Evolutionary conservation across 2,329 filamentous ascomycete species (phyloP).

Genomic region (Claviceps sp.): DNA sequence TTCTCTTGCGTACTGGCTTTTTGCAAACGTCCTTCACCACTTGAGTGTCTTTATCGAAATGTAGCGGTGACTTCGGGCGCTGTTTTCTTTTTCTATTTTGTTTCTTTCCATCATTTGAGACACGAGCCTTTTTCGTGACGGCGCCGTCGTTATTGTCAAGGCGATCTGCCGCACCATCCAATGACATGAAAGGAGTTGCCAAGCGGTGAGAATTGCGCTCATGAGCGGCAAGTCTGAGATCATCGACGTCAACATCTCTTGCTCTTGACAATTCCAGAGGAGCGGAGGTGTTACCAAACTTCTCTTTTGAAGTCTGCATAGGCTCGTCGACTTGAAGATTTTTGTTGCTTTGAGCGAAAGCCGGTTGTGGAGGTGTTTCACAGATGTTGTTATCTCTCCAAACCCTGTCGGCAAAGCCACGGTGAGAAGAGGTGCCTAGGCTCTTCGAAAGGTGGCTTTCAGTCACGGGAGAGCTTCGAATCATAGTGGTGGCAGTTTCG

Average conservation of each 20-base stretch:
- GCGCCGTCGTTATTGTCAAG: background rate
- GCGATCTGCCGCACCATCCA: background rate
- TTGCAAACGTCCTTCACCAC: slow-evolving; percentile 9
- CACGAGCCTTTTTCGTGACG: background rate
- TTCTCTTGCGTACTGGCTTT: slow-evolving; percentile 2
- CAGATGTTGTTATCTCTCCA: background rate
- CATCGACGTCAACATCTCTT: background rate
- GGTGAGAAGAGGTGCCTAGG: slow-evolving; percentile 2
- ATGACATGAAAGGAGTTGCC: background rate
- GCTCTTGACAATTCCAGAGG: background rate
- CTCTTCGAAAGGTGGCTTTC: slow-evolving; percentile 3
- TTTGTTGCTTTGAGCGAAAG: background rate
- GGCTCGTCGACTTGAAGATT: background rate
- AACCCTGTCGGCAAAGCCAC: background rate
- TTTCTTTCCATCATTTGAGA: background rate
- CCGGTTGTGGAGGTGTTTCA: background rate
- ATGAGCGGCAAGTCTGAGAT: background rate
- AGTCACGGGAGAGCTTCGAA: slow-evolving; percentile 18
- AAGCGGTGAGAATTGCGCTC: too few relatives aligned
- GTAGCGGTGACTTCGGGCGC: slow-evolving; percentile 19
- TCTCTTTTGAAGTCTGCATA: background rate
- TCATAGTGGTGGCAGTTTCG: slow-evolving; percentile 21
- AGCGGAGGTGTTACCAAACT: too few relatives aligned
- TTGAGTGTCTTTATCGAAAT: slow-evolving; percentile 19
- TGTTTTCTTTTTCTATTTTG: slow-evolving; percentile 17